A percentile compares a stretch with the other conserved stretches of the same genome.
These are phyloP conservation scores for Wickerhamiella sorbophila DNA, from an alignment of 805 yeast species.

Conservation along the genomic window DNA sequence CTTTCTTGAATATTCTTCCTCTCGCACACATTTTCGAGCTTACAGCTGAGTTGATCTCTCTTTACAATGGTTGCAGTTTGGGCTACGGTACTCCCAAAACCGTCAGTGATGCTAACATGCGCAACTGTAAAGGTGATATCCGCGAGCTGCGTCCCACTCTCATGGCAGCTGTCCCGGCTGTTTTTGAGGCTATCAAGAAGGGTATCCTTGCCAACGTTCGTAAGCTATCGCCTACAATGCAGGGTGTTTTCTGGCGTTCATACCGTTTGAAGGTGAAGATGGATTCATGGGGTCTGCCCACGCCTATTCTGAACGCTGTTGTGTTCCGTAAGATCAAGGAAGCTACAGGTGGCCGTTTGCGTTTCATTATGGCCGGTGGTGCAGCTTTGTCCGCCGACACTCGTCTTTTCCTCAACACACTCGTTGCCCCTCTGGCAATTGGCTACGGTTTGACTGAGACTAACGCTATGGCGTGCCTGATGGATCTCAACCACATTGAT, in stretches of 20 bases:
- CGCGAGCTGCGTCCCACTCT: constrained; percentile 75
- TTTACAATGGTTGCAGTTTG: constrained; percentile 79
- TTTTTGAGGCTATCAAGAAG: constrained; percentile 91
- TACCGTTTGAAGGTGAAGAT: constrained; percentile 57
- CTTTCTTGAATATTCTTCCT: constrained; percentile 79
- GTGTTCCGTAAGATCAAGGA: constrained; percentile 78
- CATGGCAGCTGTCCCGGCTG: constrained; percentile 98
- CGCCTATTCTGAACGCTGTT: constrained; percentile 55
- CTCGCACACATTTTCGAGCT: constrained; percentile 93
- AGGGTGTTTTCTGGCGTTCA: constrained; percentile 82
- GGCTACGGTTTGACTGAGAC: constrained; percentile 98
- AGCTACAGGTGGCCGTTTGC: constrained; percentile 87
- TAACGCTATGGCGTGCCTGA: constrained; percentile 69
- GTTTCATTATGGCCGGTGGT: constrained; percentile 74
- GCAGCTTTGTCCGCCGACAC: constrained; percentile 75
- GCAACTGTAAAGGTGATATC: constrained; percentile 81
- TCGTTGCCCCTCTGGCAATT: constrained; percentile 72
- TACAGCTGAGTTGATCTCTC: constrained; percentile 62
- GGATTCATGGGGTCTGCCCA: constrained; percentile 56
- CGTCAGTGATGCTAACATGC: constrained; percentile 63
- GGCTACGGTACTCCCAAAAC: constrained; percentile 94
- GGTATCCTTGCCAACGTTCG: constrained; percentile 71
- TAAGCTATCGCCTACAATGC: constrained; percentile 48
- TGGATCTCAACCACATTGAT: constrained; percentile 51
- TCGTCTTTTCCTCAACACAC: constrained; percentile 61